phyloP scores from a whole-genome alignment of 192 early-diverging fungal species.

The Thamnidium elegans region DNA sequence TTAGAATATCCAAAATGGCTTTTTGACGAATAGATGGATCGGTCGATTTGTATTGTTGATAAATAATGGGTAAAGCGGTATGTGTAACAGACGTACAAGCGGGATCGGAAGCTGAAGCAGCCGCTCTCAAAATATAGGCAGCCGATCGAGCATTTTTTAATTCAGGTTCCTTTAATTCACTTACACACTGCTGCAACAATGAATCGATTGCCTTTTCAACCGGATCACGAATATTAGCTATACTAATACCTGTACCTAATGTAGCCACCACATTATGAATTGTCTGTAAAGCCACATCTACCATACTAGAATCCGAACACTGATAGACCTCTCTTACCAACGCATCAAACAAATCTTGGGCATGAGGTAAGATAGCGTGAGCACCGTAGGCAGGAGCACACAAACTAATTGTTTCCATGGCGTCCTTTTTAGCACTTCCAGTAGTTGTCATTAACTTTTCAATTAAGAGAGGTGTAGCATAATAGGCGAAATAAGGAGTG shows the following conservation, averaged over 20 bases:
- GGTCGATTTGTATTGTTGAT: slow-evolving; percentile 52
- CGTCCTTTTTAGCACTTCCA: slow-evolving; percentile 66
- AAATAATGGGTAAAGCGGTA: slow-evolving; percentile 59
- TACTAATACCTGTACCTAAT: slow-evolving; percentile 58
- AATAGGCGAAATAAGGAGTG: slow-evolving; percentile 77
- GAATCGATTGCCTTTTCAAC: slow-evolving; percentile 49
- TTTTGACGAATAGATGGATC: slow-evolving; percentile 54
- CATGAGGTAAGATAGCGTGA: slow-evolving; percentile 62
- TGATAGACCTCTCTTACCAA: slow-evolving; percentile 76
- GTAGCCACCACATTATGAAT: slow-evolving; percentile 66
- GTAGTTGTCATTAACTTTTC: slow-evolving; percentile 86
- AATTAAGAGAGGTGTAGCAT: slow-evolving; percentile 82
- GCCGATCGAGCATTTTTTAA: slow-evolving; percentile 65
- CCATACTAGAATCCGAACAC: slow-evolving; percentile 63
- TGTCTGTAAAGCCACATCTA: slow-evolving; percentile 60
- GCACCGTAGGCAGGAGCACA: slow-evolving; percentile 76
- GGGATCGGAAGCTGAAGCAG: slow-evolving; percentile 63
- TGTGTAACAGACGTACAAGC: slow-evolving; percentile 59
- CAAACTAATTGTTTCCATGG: slow-evolving; percentile 81
- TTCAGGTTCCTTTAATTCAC: slow-evolving; percentile 58
- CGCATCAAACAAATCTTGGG: slow-evolving; percentile 71
- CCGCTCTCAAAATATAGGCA: slow-evolving; percentile 60
- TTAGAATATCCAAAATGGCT: slow-evolving; percentile 62
- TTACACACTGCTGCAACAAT: slow-evolving; percentile 52
- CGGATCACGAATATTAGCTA: slow-evolving; percentile 39